phyloP scores from a whole-genome alignment of 495 filamentous ascomycete genomes.

The Ramalina intermedia region DNA sequence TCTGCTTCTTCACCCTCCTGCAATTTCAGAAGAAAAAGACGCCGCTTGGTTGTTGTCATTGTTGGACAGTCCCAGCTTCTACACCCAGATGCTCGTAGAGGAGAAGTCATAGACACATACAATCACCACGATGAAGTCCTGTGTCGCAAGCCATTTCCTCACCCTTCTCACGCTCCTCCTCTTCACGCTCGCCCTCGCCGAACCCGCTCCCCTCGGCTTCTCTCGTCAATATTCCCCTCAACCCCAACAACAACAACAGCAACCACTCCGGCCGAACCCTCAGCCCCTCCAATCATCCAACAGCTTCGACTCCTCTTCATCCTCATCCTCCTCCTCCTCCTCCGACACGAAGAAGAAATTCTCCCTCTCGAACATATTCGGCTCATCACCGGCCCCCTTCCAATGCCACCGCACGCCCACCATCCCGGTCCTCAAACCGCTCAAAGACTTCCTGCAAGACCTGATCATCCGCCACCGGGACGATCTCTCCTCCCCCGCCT shows the following conservation, averaged over 20 bases:
- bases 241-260: slow-evolving; percentile 4
- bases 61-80: not conserved
- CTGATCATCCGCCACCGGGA: not conserved
- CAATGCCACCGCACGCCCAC: not conserved
- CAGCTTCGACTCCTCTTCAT: not conserved
- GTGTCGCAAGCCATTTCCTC: slow-evolving; percentile 1
- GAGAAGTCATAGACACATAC: not conserved
- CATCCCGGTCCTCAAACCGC: not conserved
- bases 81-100: not conserved
- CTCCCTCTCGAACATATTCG: not conserved
- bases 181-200: not conserved
- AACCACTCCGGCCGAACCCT: slow-evolving; percentile 1
- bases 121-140: not conserved
- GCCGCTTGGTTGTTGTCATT: not conserved
- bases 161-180: slow-evolving; percentile 1
- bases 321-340: not conserved
- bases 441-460: not conserved
- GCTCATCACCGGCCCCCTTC: not conserved
- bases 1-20: no score
- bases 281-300: slow-evolving; percentile 1
- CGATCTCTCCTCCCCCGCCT: not conserved
- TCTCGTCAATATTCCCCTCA: not conserved
- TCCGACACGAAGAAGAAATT: not conserved
- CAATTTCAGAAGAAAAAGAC: no score
- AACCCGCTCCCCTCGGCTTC: not conserved